Evolutionary conservation across 345 rosid species (phyloP).

Genomic region (Corymbia maculata): DNA sequence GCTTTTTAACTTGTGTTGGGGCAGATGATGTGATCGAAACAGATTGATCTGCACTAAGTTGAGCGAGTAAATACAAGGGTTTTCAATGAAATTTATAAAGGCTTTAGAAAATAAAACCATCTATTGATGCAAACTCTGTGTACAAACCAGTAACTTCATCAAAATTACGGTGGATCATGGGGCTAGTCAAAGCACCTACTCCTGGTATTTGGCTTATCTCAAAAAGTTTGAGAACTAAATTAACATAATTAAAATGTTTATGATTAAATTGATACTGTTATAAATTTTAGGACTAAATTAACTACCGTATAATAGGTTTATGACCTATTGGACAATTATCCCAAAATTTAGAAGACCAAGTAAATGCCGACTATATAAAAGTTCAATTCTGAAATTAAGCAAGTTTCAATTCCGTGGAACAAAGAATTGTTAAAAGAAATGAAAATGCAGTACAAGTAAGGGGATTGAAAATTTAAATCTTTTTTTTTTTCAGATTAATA

Average conservation of each 20-base stretch:
- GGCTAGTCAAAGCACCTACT: background rate
- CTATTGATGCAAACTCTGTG: background rate
- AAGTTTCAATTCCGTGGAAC: too few relatives aligned
- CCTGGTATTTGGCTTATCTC: background rate
- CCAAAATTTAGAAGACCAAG: background rate
- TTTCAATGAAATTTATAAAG: too few relatives aligned
- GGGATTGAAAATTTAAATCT: background rate
- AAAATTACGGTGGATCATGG: background rate
- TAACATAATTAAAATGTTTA: too few relatives aligned
- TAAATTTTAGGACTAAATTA: too few relatives aligned
- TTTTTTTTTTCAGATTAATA: background rate
- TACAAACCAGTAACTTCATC: background rate
- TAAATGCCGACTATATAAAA: background rate
- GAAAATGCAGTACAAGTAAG: background rate
- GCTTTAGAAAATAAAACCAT: background rate
- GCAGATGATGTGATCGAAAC: background rate
- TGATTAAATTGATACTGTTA: too few relatives aligned
- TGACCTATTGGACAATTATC: background rate
- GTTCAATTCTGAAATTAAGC: background rate
- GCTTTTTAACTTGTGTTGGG: background rate
- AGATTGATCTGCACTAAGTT: background rate
- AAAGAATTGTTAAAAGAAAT: background rate
- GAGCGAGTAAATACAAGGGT: background rate
- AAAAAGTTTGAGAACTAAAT: too few relatives aligned
- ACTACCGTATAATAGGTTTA: background rate